These are phyloP conservation scores for Leccinum boreale DNA, from an alignment of 768 basidiomycete genomes.

Conservation along the genomic window DNA sequence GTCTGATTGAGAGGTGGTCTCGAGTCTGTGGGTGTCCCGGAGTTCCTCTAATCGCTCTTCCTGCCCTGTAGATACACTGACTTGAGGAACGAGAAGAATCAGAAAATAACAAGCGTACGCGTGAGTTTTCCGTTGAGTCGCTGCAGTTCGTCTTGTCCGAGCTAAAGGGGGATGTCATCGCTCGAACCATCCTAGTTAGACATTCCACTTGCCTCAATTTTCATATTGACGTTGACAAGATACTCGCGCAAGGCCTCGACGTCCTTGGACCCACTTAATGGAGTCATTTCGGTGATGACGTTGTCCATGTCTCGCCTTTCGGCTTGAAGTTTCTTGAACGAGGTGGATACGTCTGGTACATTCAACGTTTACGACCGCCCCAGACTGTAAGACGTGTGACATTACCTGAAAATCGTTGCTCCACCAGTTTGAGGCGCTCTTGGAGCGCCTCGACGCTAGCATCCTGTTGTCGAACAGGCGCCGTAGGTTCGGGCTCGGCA, in stretches of 20 bases:
- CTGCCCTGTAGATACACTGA: conserved; percentile 53
- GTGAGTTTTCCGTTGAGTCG: conserved; percentile 69
- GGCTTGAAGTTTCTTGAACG: conserved; percentile 71
- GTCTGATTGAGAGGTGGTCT: conserved; percentile 73
- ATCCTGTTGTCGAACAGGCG: conserved; percentile 3
- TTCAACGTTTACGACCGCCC: background rate
- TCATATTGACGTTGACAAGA: conserved; percentile 61
- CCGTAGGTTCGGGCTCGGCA: background rate
- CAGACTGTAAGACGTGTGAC: background rate
- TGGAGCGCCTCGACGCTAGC: conserved; percentile 56
- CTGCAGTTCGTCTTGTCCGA: conserved; percentile 75
- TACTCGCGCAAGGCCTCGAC: conserved; percentile 67
- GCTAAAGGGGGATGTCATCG: conserved; percentile 35
- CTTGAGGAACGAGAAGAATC: background rate
- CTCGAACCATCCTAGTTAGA: background rate
- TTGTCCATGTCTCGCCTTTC: conserved; percentile 68
- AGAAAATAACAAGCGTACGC: conserved; percentile 45
- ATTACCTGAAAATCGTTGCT: conserved; percentile 74
- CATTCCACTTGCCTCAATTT: conserved; percentile 58
- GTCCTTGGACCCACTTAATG: conserved; percentile 65
- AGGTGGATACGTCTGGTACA: conserved; percentile 68
- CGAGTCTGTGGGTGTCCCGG: conserved; percentile 76
- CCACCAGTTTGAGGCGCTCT: conserved; percentile 63
- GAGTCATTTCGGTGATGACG: conserved; percentile 67
- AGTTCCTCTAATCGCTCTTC: conserved; percentile 83